Conservation (phyloP, 192 early-diverging fungal species). For the Rhizoclosmatium globosum region DNA sequence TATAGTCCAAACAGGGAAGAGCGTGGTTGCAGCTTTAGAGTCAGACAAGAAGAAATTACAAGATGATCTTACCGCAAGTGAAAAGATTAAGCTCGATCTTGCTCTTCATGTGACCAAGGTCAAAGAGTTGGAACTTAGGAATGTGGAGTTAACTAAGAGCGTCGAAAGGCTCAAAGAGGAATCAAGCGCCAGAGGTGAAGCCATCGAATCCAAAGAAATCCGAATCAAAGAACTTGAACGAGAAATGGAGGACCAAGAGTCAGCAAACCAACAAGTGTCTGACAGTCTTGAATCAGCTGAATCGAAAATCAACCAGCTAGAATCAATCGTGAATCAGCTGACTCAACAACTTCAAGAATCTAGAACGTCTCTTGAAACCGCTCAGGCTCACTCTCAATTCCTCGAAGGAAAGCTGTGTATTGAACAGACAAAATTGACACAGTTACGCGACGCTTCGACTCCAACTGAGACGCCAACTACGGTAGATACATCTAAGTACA, state of each 20-base stretch:
- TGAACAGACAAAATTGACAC: conserved; percentile 2
- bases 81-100: neutral
- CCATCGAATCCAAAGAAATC: neutral
- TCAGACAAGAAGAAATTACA: neutral
- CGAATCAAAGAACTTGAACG: neutral
- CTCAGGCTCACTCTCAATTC: neutral
- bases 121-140: neutral
- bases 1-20: neutral
- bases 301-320: neutral
- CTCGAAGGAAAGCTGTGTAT: neutral
- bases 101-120: neutral
- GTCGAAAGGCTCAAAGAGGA: neutral
- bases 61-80: neutral
- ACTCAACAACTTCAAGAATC: neutral
- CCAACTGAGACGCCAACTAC: neutral
- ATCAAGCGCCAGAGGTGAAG: neutral
- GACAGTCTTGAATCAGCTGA: neutral
- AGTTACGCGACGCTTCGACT: neutral
- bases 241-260: neutral
- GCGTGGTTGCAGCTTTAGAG: neutral
- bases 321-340: neutral
- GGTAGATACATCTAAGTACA: too few species aligned
- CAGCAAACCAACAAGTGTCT: neutral
- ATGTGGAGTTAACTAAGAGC: neutral
- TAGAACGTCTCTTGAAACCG: neutral